Conservation (phyloP, 2,329 filamentous ascomycete species). For the Stemphylium beticola region DNA sequence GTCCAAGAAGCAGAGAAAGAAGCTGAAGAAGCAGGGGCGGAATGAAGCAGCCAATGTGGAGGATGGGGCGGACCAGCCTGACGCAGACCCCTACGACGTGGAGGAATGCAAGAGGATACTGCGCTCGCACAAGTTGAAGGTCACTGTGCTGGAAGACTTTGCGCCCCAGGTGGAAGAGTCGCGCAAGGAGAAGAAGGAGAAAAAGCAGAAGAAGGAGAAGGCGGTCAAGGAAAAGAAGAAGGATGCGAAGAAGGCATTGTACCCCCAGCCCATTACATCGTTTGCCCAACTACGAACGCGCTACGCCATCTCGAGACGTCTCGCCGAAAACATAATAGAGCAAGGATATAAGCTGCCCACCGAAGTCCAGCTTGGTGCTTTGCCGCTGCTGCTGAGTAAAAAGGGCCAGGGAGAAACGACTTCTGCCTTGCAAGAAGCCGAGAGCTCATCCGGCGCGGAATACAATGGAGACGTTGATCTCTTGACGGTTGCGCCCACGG, state of each 20-base stretch:
- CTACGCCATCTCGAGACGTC: constrained; percentile 74
- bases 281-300: constrained; percentile 74
- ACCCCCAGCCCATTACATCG: constrained; percentile 77
- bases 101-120: constrained; percentile 77
- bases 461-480: constrained; percentile 68
- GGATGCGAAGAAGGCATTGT: constrained; percentile 68
- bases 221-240: constrained; percentile 50
- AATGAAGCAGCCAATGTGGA: constrained; percentile 10
- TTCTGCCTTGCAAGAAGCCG: constrained; percentile 49
- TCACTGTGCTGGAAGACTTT: constrained; percentile 70
- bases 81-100: constrained; percentile 59
- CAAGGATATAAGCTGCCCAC: constrained; percentile 90
- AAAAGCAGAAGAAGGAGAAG: constrained; percentile 55
- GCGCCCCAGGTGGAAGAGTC: constrained; percentile 44
- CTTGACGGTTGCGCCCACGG: constrained; percentile 88
- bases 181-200: constrained; percentile 63
- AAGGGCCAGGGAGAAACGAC: constrained; percentile 18
- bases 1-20: constrained; percentile 26
- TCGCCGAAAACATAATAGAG: constrained; percentile 79
- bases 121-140: constrained; percentile 82
- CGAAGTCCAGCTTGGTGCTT: constrained; percentile 86
- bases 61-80: not conserved
- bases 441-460: constrained; percentile 24
- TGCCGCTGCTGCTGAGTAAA: constrained; percentile 76
- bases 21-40: constrained; percentile 12